These are phyloP conservation scores for Chrysanthemum makinoi DNA, from an alignment of 129 eudicot species.

Conservation along the genomic window DNA sequence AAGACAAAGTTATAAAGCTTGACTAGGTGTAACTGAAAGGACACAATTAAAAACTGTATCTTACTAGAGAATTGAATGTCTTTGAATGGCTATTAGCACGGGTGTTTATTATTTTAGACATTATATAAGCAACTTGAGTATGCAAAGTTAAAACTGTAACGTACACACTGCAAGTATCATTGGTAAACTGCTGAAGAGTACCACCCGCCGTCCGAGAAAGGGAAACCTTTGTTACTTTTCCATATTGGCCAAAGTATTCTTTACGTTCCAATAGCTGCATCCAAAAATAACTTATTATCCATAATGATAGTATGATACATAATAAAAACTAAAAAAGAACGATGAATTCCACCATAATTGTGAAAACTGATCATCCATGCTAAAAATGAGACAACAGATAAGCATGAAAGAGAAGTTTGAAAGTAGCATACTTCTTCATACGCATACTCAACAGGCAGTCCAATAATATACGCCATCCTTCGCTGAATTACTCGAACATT, in stretches of 20 bases:
- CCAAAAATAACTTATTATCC: slow-evolving; percentile 16
- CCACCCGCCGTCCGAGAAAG: slow-evolving; percentile 87
- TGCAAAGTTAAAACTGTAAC: slow-evolving; percentile 25
- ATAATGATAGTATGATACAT: not conserved
- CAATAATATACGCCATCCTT: slow-evolving; percentile 82
- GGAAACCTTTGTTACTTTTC: slow-evolving; percentile 73
- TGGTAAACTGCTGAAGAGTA: slow-evolving; percentile 63
- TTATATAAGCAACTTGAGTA: not conserved
- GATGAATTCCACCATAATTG: slow-evolving; percentile 1
- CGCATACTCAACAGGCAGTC: slow-evolving; percentile 77
- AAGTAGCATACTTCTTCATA: slow-evolving; percentile 71
- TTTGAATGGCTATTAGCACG: too few relatives aligned
- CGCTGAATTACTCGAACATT: slow-evolving; percentile 81
- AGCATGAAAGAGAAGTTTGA: not conserved
- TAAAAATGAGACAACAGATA: not conserved
- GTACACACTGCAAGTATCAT: slow-evolving; percentile 85
- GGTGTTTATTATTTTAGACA: too few relatives aligned
- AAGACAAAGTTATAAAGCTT: too few relatives aligned
- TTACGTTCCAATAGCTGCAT: slow-evolving; percentile 61
- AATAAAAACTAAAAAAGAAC: slow-evolving; percentile 1
- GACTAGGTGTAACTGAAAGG: too few relatives aligned
- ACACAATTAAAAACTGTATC: too few relatives aligned
- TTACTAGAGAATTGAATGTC: too few relatives aligned
- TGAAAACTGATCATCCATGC: not conserved
- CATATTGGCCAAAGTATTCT: slow-evolving; percentile 79